Percentiles rank a stretch among this genome's conserved stretches.
These are phyloP conservation scores for Suillus decipiens DNA, from an alignment of 768 basidiomycete genomes.

Conservation along the genomic window DNA sequence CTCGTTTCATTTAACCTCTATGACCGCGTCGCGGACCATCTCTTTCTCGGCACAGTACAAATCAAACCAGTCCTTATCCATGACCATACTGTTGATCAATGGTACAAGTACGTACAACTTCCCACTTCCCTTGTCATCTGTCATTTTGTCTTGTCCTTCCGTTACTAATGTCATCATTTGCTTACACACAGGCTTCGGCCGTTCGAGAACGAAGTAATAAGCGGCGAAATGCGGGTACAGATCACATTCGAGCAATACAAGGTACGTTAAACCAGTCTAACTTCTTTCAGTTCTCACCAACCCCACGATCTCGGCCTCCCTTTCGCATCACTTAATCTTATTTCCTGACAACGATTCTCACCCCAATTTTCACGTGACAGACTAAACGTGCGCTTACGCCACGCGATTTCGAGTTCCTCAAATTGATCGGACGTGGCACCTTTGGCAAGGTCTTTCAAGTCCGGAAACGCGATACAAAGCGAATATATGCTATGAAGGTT, in stretches of 20 bases:
- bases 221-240: conserved; percentile 93
- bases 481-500: conserved; percentile 99
- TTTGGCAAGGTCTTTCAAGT: conserved; percentile 99
- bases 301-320: conserved; percentile 25
- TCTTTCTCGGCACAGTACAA: conserved; percentile 88
- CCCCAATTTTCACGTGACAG: conserved; percentile 40
- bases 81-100: conserved; percentile 94
- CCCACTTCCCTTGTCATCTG: conserved; percentile 15
- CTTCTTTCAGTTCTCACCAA: conserved; percentile 26
- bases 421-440: conserved; percentile 96
- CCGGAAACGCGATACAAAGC: conserved; percentile 95
- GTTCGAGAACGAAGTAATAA: conserved; percentile 79
- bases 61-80: conserved; percentile 91
- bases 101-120: conserved; percentile 78
- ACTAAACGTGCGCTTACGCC: conserved; percentile 87
- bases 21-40: conserved; percentile 82
- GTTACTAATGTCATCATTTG: conserved; percentile 20
- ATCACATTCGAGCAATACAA: conserved; percentile 91
- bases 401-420: conserved; percentile 97
- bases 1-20: conserved; percentile 88
- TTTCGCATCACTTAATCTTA: conserved; percentile 24
- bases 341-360: conserved; percentile 23
- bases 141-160: conserved; percentile 16
- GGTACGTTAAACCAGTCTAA: conserved; percentile 48
- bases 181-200: conserved; percentile 58